Percentiles rank a stretch among this genome's conserved stretches.
Conservation (phyloP, 1,284 basidiomycete species). For the Cutaneotrichosporon sp. region DNA sequence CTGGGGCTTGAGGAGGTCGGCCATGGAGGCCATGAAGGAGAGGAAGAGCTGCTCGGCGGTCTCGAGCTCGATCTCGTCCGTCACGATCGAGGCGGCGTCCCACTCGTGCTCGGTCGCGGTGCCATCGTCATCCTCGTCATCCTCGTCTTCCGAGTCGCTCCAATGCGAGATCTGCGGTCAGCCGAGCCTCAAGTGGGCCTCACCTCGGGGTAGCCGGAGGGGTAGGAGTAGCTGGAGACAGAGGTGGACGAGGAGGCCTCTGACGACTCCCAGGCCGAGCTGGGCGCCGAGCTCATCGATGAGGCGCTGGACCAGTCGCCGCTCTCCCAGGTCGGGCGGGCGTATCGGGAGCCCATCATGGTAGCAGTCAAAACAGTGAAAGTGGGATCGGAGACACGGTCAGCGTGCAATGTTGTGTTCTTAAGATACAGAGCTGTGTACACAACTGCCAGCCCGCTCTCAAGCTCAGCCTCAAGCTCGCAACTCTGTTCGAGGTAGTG, state of each 20-base stretch:
- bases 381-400: too few species aligned
- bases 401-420: too few species aligned
- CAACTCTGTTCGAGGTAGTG: too few species aligned
- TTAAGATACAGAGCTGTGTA: too few species aligned
- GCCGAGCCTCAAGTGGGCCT: not conserved
- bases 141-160: conserved; percentile 5
- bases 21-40: conserved; percentile 4
- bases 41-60: conserved; percentile 4
- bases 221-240: not conserved
- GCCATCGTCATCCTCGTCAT: not conserved
- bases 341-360: not conserved
- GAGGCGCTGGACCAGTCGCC: not conserved
- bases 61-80: conserved; percentile 6
- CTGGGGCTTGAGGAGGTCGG: not conserved
- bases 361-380: not conserved
- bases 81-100: conserved; percentile 1
- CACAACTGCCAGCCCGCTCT: too few species aligned
- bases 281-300: not conserved
- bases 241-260: not conserved
- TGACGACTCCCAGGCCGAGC: not conserved
- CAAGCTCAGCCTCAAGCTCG: too few species aligned
- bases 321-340: not conserved
- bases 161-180: conserved; percentile 1
- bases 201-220: not conserved
- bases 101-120: not conserved